Evolutionary conservation across 768 basidiomycete species (phyloP), one percentile per base, ranked within the genome.

Genomic region (Serendipita indica): DNA sequence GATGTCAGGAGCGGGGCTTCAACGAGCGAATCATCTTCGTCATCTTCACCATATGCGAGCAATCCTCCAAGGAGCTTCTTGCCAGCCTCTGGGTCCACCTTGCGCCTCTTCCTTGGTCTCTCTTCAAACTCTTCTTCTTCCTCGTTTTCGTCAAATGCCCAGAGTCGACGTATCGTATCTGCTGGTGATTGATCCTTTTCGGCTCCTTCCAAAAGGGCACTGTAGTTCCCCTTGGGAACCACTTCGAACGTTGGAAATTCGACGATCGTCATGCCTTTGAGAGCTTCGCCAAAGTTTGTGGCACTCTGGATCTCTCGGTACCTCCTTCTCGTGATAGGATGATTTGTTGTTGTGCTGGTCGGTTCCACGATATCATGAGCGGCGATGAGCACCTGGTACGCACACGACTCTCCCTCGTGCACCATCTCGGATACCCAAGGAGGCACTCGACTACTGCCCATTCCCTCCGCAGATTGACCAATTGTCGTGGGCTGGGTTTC

Each of bases 191-290:
- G 5, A 43, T 43, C 41, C 41, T 57, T 10, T 25, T 74, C 67
- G 39, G 74, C 73, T 60, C 84, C 77, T 14, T 85, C 72, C n/a
- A 88, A 64, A 6, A 72, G 72, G 4, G 80, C 83, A 5, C 68
- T 69, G 68, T 89, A 91, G 30, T 81, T 70, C 18, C 67, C 72
- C 22, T 71, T 77, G 46, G 83, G 79, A 74, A 82, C 83, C 3
- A 93, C 69, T 58, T 90, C 84, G 43, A 94, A 79, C 1, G 82
- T 82, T 4, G 91, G 91, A 65, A 79, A 94, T 68, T 94, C 91
- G 32, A 86, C 76, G 68, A 91, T 90, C 28, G 79, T 72, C 39
- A 79, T 85, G 54, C 79, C 70, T 33, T 72, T 74, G 43, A 94
- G 71, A 5, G 76, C 69, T 25, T 67, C 64, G 7, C 67, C 64